Percentiles rank a stretch among this genome's conserved stretches.
Evolutionary conservation across 2,329 filamentous ascomycete species (phyloP).

Genomic region (Microdochium nivale): DNA sequence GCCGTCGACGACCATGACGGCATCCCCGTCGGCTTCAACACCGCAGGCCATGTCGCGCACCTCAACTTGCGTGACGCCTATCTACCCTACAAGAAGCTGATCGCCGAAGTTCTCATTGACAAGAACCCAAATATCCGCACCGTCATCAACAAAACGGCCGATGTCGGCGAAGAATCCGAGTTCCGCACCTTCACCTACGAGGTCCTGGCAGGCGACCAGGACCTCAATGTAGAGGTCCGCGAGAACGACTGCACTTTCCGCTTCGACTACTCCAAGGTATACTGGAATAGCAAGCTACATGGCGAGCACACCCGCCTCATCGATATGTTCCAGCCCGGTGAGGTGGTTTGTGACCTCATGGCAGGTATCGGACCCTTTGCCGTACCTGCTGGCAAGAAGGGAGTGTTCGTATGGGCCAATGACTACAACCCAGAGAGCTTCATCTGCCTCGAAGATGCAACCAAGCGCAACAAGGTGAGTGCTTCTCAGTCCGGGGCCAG

Average conservation of each 20-base stretch:
- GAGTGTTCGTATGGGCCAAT: conserved; percentile 92
- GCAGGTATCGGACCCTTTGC: conserved; percentile 95
- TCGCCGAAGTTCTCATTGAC: conserved; percentile 78
- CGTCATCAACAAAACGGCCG: conserved; percentile 92
- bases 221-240: conserved; percentile 74
- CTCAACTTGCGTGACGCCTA: conserved; percentile 82
- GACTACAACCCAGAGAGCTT: conserved; percentile 92
- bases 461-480: conserved; percentile 69
- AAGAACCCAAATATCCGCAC: conserved; percentile 79
- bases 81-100: conserved; percentile 75
- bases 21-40: conserved; percentile 77
- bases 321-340: conserved; percentile 66
- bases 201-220: conserved; percentile 68
- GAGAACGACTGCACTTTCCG: conserved; percentile 80
- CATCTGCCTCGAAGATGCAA: conserved; percentile 59
- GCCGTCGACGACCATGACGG: conserved; percentile 62
- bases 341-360: conserved; percentile 95
- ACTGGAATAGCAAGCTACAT: conserved; percentile 93
- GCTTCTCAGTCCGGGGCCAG: not conserved
- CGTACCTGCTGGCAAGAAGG: conserved; percentile 80
- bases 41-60: conserved; percentile 86
- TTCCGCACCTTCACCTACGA: conserved; percentile 93
- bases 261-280: conserved; percentile 94
- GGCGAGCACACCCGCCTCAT: conserved; percentile 81
- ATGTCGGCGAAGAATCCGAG: conserved; percentile 75